Base-by-base conservation (phyloP, 2,329 filamentous ascomycete genomes). In the Plectosphaerella sp. region DNA sequence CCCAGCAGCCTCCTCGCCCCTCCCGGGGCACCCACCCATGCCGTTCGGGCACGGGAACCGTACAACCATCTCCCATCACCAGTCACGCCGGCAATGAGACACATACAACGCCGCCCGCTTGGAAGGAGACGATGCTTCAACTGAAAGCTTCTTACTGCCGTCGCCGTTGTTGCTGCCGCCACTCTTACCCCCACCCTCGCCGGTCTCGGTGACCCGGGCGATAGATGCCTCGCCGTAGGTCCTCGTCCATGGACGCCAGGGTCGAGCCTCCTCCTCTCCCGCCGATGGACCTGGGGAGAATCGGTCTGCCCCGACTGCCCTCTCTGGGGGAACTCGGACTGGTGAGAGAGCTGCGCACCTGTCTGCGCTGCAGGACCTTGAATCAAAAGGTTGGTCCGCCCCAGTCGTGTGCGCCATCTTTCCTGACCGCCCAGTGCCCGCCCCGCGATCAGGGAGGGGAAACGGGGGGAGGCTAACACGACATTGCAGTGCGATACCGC, bases 311-410 rank as follows among this genome's bases (percentile, higher is more conserved):
- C 37, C 74, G 77, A 22, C 66, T 83, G 2, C 73, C 82, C 59
- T 83, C 80, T 16, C 83, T 83, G 45, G 78, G 75, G 42, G 80
- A 83, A 62, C 70, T 83, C 4, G 72, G 72, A 41, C 68, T 83
- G 9, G 67, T 77, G 16, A 73, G 71, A 39, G 73, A 77, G 36
- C 63, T 69, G 15, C 72, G 72, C 15, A 71, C 74, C 14, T 83
- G 80, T 59, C 68, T 83, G 41, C 75, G 76, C 42, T 83, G 80
- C 60, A 75, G 70, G 60, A 65, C 74, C 9, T 61, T 71, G 33
- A 73, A 72, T 45, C 72, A 71, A 61, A 67, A 70, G 59, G 79
- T 82, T 70, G 61, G 72, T 57, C 18, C 22, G 22, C 22, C 22
- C 36, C 20, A 6, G 11, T 12, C 15, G n/a, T 41, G 37, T 43